These are phyloP conservation scores for Rhypophila decipiens DNA, from an alignment of 495 filamentous ascomycete species.

Conservation along the genomic window DNA sequence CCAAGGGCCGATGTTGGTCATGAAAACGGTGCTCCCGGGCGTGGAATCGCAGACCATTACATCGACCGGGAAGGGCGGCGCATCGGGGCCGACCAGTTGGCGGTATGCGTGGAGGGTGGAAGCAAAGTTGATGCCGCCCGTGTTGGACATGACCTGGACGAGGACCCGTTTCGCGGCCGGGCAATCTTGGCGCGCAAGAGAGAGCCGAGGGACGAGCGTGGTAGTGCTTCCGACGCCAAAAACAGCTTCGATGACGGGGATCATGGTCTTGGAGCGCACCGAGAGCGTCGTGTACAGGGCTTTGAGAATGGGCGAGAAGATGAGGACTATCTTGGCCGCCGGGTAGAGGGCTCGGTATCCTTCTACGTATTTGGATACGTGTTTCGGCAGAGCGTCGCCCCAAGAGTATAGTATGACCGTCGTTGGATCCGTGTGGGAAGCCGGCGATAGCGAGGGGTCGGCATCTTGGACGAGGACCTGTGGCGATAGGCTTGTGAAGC, in stretches of 20 bases:
- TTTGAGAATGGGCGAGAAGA: conserved; percentile 42
- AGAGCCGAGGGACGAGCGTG: background rate
- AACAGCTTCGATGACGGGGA: conserved; percentile 41
- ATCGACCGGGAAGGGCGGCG: conserved; percentile 30
- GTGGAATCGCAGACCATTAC: conserved; percentile 47
- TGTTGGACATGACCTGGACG: conserved; percentile 47
- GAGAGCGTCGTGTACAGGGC: conserved; percentile 37
- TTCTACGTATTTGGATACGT: conserved; percentile 49
- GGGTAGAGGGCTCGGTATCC: conserved; percentile 48
- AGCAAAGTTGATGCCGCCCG: conserved; percentile 43
- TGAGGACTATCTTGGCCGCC: conserved; percentile 36
- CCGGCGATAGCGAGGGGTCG: background rate
- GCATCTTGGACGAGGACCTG: conserved; percentile 28
- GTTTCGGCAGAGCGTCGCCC: conserved; percentile 48
- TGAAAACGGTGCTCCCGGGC: conserved; percentile 42
- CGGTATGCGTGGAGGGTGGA: conserved; percentile 44
- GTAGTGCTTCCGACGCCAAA: conserved; percentile 13
- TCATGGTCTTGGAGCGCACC: conserved; percentile 38
- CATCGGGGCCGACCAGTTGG: conserved; percentile 14
- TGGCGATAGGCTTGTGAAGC: conserved; percentile 32
- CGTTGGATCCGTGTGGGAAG: conserved; percentile 23
- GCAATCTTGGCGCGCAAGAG: background rate
- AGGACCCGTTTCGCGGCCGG: conserved; percentile 29
- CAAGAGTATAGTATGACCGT: conserved; percentile 46
- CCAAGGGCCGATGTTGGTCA: conserved; percentile 43